Conservation (phyloP, 1,139 yeast species). For the Geotrichum fermentans region DNA sequence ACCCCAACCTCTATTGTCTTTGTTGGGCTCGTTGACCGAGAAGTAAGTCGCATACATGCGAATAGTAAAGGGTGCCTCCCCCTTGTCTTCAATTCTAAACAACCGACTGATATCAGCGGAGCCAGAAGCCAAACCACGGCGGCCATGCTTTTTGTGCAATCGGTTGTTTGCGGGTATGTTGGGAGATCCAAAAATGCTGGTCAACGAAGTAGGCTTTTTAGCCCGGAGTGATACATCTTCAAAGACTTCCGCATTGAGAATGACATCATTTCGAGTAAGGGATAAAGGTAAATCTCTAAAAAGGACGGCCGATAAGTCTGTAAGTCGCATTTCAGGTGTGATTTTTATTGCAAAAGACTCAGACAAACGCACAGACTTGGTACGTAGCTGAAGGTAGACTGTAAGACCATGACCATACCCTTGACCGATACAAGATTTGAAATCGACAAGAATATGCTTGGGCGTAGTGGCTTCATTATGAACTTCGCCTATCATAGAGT, state of each 20-base stretch:
- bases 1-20: slow-evolving; percentile 79
- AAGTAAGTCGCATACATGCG: slow-evolving; percentile 68
- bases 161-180: slow-evolving; percentile 10
- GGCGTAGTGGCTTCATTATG: slow-evolving; percentile 45
- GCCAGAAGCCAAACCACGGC: slow-evolving; percentile 86
- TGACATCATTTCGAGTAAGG: slow-evolving; percentile 37
- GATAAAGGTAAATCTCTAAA: slow-evolving; percentile 74
- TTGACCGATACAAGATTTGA: slow-evolving; percentile 61
- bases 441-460: slow-evolving; percentile 75
- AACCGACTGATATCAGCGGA: slow-evolving; percentile 80
- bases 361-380: slow-evolving; percentile 59
- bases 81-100: slow-evolving; percentile 61
- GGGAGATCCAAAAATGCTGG: slow-evolving; percentile 14
- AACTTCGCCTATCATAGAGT: slow-evolving; percentile 34
- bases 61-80: slow-evolving; percentile 64
- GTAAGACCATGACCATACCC: slow-evolving; percentile 57
- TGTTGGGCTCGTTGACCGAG: slow-evolving; percentile 32
- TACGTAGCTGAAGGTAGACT: slow-evolving; percentile 69
- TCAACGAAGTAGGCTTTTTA: slow-evolving; percentile 19
- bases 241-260: slow-evolving; percentile 35
- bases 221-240: slow-evolving; percentile 31
- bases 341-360: slow-evolving; percentile 76
- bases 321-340: slow-evolving; percentile 54
- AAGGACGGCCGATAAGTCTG: slow-evolving; percentile 72
- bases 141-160: slow-evolving; percentile 37